Evolutionary conservation across 768 basidiomycete species (phyloP).

Genomic region (Tulasnella sp.): DNA sequence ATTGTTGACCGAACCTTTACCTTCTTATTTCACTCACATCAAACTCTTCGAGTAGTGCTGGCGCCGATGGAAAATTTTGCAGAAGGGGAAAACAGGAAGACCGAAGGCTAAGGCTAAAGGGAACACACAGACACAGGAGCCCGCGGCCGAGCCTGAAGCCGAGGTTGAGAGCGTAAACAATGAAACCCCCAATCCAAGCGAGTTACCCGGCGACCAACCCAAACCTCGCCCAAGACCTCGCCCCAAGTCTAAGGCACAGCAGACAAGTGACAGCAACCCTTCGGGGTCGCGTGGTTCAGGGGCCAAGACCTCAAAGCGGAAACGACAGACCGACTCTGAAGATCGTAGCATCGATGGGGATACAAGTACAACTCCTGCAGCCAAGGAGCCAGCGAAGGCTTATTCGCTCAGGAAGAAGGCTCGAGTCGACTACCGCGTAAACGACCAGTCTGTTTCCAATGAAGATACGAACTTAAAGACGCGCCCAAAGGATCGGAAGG

Average conservation of each 20-base stretch:
- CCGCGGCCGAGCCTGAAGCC: not conserved
- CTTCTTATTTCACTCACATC: not conserved
- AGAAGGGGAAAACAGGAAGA: not conserved
- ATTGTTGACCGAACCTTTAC: not conserved
- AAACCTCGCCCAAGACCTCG: slow-evolving; percentile 17
- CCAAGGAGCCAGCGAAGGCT: not conserved
- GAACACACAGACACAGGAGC: not conserved
- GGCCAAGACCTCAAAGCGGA: not conserved
- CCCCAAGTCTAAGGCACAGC: not conserved
- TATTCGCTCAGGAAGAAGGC: not conserved
- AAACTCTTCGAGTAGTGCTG: not conserved
- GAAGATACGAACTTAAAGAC: not conserved
- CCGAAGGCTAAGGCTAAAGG: not conserved
- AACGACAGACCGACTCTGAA: not conserved
- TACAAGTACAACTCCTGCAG: not conserved
- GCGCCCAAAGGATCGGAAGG: slow-evolving; percentile 2
- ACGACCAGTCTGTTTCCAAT: not conserved
- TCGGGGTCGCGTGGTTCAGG: not conserved
- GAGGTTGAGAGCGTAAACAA: not conserved
- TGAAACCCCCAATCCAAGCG: not conserved
- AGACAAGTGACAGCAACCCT: not conserved
- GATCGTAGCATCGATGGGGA: too few species aligned
- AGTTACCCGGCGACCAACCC: not conserved
- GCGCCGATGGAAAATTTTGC: slow-evolving; percentile 15
- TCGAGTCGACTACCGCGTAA: not conserved